phyloP scores from a whole-genome alignment of 2,329 filamentous ascomycete genomes.

The Colletotrichum zoysiae region DNA sequence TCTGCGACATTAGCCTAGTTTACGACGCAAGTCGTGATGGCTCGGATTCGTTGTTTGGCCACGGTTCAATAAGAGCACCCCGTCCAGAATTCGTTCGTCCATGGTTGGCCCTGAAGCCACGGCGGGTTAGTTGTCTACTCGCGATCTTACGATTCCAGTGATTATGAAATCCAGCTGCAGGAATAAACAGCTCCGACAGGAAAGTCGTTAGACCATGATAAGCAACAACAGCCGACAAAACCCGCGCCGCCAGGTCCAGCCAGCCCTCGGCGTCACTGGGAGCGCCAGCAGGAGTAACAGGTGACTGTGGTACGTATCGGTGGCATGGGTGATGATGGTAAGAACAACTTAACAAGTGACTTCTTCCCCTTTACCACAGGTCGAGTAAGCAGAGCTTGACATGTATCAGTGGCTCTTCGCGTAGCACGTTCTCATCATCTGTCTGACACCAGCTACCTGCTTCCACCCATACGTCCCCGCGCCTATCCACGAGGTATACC shows the following conservation, averaged over 20 bases:
- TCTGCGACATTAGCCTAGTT: too few relatives aligned
- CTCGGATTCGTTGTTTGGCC: too few relatives aligned
- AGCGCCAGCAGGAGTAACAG: not conserved
- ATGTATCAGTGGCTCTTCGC: not conserved
- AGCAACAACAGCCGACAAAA: not conserved
- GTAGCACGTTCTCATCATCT: not conserved
- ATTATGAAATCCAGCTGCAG: too few relatives aligned
- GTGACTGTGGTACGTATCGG: not conserved
- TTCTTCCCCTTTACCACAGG: not conserved
- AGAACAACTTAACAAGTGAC: too few relatives aligned
- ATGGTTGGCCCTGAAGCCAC: too few relatives aligned
- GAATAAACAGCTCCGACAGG: too few relatives aligned
- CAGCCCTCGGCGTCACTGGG: not conserved
- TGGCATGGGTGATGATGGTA: not conserved
- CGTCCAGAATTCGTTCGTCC: too few relatives aligned
- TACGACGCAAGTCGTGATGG: too few relatives aligned
- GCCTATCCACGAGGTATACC: not conserved
- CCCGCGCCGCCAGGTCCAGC: not conserved
- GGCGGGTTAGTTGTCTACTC: too few relatives aligned
- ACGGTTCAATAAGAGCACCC: too few relatives aligned
- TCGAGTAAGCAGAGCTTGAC: not conserved
- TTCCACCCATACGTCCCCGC: not conserved
- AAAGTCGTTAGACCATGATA: not conserved
- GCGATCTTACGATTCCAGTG: too few relatives aligned
- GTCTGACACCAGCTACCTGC: not conserved